These are phyloP conservation scores for Pisolithus thermaeus DNA, from an alignment of 1,284 basidiomycete genomes.

Conservation along the genomic window DNA sequence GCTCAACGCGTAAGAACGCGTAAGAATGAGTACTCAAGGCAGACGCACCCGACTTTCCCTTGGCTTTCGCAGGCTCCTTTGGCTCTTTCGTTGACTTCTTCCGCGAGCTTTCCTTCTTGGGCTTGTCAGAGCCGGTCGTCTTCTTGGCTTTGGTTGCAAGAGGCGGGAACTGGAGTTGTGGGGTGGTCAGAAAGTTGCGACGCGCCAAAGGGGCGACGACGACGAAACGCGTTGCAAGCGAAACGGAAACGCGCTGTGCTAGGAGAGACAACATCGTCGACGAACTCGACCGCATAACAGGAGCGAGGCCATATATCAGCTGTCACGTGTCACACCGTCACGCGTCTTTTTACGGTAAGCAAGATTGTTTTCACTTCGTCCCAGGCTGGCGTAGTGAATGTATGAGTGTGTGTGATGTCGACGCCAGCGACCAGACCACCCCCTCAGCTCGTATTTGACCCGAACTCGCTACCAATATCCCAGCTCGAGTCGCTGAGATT, in stretches of 20 bases:
- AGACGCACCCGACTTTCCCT: slow-evolving; percentile 2
- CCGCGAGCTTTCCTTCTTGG: background rate
- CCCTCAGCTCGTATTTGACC: slow-evolving; percentile 13
- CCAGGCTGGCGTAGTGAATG: too few species aligned
- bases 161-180: slow-evolving; percentile 9
- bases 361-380: too few species aligned
- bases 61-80: slow-evolving; percentile 1
- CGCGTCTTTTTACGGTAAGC: slow-evolving; percentile 1
- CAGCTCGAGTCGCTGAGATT: slow-evolving; percentile 71
- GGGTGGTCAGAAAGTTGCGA: slow-evolving; percentile 24
- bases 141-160: slow-evolving; percentile 6
- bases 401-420: too few species aligned
- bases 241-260: slow-evolving; percentile 4
- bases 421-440: slow-evolving; percentile 3
- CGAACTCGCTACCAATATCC: slow-evolving; percentile 34
- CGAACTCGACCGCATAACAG: too few species aligned
- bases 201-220: slow-evolving; percentile 8
- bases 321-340: slow-evolving; percentile 24
- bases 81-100: slow-evolving; percentile 4
- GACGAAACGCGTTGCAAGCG: slow-evolving; percentile 3
- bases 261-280: slow-evolving; percentile 14
- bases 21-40: background rate
- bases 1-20: background rate
- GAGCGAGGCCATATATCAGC: background rate
- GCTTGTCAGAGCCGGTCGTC: background rate